These are phyloP conservation scores for Pharnaceum exiguum DNA, from an alignment of 148 eudicot genomes.

Conservation along the genomic window DNA sequence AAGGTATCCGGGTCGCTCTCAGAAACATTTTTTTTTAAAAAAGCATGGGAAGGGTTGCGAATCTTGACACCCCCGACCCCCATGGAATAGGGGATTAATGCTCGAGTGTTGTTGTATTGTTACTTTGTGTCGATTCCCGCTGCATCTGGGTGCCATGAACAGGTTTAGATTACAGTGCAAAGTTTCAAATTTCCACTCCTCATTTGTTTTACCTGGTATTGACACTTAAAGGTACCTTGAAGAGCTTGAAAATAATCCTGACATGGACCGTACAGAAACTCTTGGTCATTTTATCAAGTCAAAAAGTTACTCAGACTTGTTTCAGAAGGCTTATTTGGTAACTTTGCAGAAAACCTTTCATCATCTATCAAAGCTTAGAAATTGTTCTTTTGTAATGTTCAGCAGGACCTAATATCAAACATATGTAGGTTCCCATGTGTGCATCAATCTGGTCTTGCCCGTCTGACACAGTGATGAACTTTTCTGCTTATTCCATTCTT, in stretches of 20 bases:
- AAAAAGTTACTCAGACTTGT: slow-evolving; percentile 78
- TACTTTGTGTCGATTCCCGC: not conserved
- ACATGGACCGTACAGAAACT: slow-evolving; percentile 64
- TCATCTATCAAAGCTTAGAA: not conserved
- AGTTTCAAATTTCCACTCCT: not conserved
- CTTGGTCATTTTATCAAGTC: slow-evolving; percentile 67
- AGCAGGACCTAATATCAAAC: not conserved
- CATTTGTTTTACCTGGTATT: not conserved
- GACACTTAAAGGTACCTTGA: slow-evolving; percentile 61
- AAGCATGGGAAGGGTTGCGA: too few relatives aligned
- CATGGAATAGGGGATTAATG: too few relatives aligned
- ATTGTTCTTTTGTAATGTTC: not conserved
- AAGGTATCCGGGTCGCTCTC: too few relatives aligned
- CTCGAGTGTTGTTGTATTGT: too few relatives aligned
- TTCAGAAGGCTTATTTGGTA: slow-evolving; percentile 89
- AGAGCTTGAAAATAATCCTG: slow-evolving; percentile 67
- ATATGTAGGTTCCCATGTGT: slow-evolving; percentile 73
- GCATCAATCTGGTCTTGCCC: slow-evolving; percentile 95
- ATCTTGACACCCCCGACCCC: too few relatives aligned
- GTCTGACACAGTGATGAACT: slow-evolving; percentile 71
- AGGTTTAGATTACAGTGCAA: not conserved
- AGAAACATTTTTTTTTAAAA: too few relatives aligned
- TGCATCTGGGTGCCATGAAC: not conserved
- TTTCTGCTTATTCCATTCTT: slow-evolving; percentile 73
- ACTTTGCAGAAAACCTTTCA: slow-evolving; percentile 17